These are phyloP conservation scores for Hypoxylon subgilvum DNA, from an alignment of 495 filamentous ascomycete species.

Conservation along the genomic window DNA sequence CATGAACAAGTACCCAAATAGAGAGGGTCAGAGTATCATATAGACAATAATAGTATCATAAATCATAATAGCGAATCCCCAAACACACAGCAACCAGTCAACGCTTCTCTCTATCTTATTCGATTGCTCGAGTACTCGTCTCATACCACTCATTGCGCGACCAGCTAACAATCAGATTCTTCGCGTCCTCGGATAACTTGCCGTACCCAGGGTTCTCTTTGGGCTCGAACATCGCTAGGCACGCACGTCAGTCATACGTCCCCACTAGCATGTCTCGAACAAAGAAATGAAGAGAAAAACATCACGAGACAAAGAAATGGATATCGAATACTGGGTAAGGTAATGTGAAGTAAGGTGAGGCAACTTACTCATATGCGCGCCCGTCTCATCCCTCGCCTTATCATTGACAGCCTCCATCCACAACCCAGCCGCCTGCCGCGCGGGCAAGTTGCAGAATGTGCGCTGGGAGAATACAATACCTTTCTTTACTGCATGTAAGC, in stretches of 20 bases:
- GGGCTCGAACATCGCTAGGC: slow-evolving; percentile 75
- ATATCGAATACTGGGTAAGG: too few species aligned
- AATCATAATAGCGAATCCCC: slow-evolving; percentile 1
- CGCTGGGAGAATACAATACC: too few species aligned
- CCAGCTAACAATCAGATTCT: slow-evolving; percentile 66
- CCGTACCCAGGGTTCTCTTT: slow-evolving; percentile 81
- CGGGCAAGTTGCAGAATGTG: slow-evolving; percentile 84
- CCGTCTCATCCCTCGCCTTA: slow-evolving; percentile 74
- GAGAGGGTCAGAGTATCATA: background rate
- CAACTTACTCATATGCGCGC: slow-evolving; percentile 74
- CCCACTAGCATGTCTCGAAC: background rate
- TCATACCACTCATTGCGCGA: slow-evolving; percentile 61
- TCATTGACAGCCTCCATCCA: slow-evolving; percentile 79
- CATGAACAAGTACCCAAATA: slow-evolving; percentile 21
- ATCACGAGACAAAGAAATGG: too few species aligned
- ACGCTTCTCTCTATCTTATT: slow-evolving; percentile 11
- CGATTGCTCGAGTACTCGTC: slow-evolving; percentile 37
- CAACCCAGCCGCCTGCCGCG: slow-evolving; percentile 54
- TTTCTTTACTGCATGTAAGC: too few species aligned
- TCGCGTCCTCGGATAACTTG: slow-evolving; percentile 68
- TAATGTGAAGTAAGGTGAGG: too few species aligned
- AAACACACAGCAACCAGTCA: background rate
- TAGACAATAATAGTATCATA: slow-evolving; percentile 11
- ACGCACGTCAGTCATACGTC: slow-evolving; percentile 17
- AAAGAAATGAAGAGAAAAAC: too few species aligned